These are phyloP conservation scores for Artomyces pyxidatus DNA, from an alignment of 768 basidiomycete genomes.

Conservation along the genomic window DNA sequence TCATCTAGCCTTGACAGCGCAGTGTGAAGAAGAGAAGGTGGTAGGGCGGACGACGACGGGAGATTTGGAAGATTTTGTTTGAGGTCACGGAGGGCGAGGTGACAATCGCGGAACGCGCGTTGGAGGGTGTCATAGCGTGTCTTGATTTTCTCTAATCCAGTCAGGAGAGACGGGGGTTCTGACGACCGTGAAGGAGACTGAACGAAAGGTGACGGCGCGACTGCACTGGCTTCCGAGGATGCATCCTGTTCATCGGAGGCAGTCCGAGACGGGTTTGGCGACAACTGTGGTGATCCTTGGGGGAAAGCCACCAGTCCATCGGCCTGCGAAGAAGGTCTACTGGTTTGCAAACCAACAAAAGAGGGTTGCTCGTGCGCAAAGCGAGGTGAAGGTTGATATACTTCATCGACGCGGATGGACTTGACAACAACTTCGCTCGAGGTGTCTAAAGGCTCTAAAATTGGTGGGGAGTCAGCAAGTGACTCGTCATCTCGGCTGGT, in stretches of 20 bases:
- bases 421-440: neutral
- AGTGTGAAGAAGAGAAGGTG: constrained; percentile 31
- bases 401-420: neutral
- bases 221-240: neutral
- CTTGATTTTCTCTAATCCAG: constrained; percentile 34
- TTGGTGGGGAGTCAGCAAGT: neutral
- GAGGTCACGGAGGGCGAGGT: constrained; percentile 54
- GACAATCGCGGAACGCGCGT: constrained; percentile 60
- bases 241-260: neutral
- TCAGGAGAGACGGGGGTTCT: constrained; percentile 32
- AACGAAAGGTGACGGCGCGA: too few relatives aligned
- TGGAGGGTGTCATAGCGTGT: constrained; percentile 56
- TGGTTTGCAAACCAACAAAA: neutral
- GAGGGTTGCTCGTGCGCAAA: neutral
- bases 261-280: neutral
- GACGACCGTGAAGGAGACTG: neutral
- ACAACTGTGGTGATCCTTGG: neutral
- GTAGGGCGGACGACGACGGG: constrained; percentile 13
- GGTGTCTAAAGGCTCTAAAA: neutral
- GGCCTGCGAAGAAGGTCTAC: neutral
- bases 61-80: constrained; percentile 27
- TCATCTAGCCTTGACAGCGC: constrained; percentile 61
- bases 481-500: too few relatives aligned
- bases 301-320: neutral
- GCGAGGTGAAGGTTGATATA: neutral